Percentiles rank a stretch among this genome's conserved stretches.
Conservation (phyloP, 306 rosid genomes). For the Cicer chorassanicum region DNA sequence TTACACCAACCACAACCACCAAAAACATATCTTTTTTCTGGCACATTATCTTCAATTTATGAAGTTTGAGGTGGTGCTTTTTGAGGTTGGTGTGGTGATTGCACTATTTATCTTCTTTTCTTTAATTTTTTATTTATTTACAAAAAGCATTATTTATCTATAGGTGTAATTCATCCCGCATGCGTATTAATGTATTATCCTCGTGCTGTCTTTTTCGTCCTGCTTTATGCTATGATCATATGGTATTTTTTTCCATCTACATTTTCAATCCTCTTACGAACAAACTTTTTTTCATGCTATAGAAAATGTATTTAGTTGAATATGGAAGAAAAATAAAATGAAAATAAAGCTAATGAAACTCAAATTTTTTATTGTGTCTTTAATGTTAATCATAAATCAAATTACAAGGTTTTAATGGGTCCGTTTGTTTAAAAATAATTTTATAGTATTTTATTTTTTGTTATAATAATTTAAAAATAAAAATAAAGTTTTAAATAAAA, state of each 20-base stretch:
- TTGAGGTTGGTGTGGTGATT: slow-evolving; percentile 29
- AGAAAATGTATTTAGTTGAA: neutral
- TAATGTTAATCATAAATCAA: too few species aligned
- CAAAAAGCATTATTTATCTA: too few species aligned
- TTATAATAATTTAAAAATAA: too few species aligned
- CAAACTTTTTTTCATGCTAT: neutral
- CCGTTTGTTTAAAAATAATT: too few species aligned
- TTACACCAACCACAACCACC: slow-evolving; percentile 63
- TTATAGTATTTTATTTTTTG: too few species aligned
- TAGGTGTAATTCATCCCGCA: slow-evolving; percentile 38
- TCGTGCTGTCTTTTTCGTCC: slow-evolving; percentile 58
- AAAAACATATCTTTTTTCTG: slow-evolving; percentile 33
- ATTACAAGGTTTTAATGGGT: too few species aligned
- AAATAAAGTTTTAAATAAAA: too few species aligned
- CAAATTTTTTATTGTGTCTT: neutral
- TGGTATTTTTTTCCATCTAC: neutral
- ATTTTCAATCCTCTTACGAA: neutral
- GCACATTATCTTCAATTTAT: slow-evolving; percentile 41
- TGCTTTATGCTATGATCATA: slow-evolving; percentile 42
- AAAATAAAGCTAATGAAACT: neutral
- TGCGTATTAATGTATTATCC: slow-evolving; percentile 44
- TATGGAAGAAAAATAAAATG: too few species aligned
- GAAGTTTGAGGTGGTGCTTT: slow-evolving; percentile 42
- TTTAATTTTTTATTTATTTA: too few species aligned
- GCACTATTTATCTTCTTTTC: neutral